Evolutionary conservation across 345 rosid genomes (phyloP), one percentile per base, ranked within the genome.

Genomic region (Dimocarpus longan): DNA sequence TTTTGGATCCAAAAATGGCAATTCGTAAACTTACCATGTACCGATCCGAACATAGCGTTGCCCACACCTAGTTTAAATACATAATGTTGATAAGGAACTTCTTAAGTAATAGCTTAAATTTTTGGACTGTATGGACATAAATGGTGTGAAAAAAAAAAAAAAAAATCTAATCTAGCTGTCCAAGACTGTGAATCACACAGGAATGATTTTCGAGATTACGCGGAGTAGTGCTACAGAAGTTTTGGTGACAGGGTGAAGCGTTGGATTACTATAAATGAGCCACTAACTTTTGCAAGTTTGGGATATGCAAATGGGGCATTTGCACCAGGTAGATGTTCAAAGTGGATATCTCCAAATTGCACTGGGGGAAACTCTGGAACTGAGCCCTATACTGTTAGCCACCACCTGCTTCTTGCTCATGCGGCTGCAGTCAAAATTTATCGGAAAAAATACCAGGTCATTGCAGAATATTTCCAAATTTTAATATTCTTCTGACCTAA

Each of bases 251-350:
- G 87, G 63, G 90, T 89, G 69, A 89, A 89, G 76, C 60, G 85
- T 15, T 89, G 90, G 89, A 70, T 87, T 0, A 89, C 91, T 1
- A 60, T 86, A 62, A 87, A 89, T 74, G 88, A 89, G 79, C 91
- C 91, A 59, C 76, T 77, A 22, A 75, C 78, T 0, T 73, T 40
- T 50, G 57, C 80, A 24, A 78, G 64, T 19, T 8, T 67, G 4
- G 91, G 86, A 5, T 84, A 88, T 26, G 79, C 70, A 40, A 50
- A 5, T 24, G 91, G 90, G 2, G 64, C 3, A 11, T 67, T 78
- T 52, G 90, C 91, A 56, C 91, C 88, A 0, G 88, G 89, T 2
- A 76, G 88, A 63, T 89, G 91, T 79, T 87, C 91, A 5, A 80
- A 76, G 0, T 86, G 80, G 76, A 0, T 22, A 10, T 12, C 48